These are phyloP conservation scores for Wallacemonas sp. DNA, from an alignment of 208 protist species.

Conservation along the genomic window DNA sequence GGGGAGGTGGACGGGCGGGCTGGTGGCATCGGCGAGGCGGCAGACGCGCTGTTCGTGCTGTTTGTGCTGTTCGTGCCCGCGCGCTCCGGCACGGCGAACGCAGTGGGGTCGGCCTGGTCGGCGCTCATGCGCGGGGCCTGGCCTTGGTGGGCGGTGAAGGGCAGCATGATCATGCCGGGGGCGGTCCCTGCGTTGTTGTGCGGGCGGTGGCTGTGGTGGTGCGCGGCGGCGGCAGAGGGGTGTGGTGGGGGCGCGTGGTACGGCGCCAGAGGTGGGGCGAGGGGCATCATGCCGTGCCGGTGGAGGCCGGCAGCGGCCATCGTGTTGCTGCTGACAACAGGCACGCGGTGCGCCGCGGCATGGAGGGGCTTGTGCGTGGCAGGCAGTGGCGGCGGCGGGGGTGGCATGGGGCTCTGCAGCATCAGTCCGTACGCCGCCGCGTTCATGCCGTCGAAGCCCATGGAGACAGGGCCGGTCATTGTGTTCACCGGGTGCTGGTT, in stretches of 20 bases:
- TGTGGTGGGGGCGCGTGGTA: not conserved
- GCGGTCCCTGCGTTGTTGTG: not conserved
- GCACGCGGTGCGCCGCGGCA: not conserved
- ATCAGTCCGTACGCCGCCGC: slow-evolving; percentile 8
- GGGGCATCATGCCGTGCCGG: not conserved
- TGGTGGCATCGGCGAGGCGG: no score
- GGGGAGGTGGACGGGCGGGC: no score
- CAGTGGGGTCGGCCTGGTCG: no score
- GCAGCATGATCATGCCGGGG: slow-evolving; percentile 10
- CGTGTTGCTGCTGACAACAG: slow-evolving; percentile 23
- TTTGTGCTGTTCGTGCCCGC: no score
- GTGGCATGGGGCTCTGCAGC: not conserved
- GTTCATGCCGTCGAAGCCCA: not conserved
- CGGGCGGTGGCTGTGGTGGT: no score
- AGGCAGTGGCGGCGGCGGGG: not conserved
- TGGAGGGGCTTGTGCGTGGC: not conserved
- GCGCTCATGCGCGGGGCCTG: not conserved
- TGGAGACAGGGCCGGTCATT: not conserved
- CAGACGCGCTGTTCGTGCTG: no score
- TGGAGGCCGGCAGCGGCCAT: slow-evolving; percentile 10
- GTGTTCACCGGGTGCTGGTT: slow-evolving; percentile 23
- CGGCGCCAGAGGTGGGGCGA: not conserved
- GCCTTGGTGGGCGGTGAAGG: slow-evolving; percentile 2
- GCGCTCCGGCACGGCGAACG: no score
- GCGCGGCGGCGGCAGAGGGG: not conserved